phyloP scores from a whole-genome alignment of 2,329 filamentous ascomycete genomes.

The Pseudopithomyces chartarum region DNA sequence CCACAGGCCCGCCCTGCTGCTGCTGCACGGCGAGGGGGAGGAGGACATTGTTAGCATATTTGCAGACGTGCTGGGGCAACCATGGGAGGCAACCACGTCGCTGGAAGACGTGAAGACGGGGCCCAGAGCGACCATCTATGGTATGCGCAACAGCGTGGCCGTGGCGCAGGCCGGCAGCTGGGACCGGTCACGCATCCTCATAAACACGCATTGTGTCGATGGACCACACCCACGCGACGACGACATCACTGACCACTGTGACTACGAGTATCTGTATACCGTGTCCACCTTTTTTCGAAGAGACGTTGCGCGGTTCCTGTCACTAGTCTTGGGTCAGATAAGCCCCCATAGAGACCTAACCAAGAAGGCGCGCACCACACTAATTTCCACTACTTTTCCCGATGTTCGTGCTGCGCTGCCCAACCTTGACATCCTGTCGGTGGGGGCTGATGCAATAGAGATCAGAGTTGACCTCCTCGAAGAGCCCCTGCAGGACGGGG shows the following conservation, averaged over 20 bases:
- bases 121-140: slow-evolving; percentile 70
- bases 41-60: slow-evolving; percentile 76
- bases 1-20: slow-evolving; percentile 47
- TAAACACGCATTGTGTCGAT: slow-evolving; percentile 78
- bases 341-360: slow-evolving; percentile 77
- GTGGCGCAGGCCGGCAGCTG: slow-evolving; percentile 63
- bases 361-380: slow-evolving; percentile 78
- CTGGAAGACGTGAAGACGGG: slow-evolving; percentile 60
- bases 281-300: slow-evolving; percentile 72
- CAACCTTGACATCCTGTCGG: slow-evolving; percentile 84
- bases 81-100: slow-evolving; percentile 63
- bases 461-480: slow-evolving; percentile 81
- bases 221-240: slow-evolving; percentile 65
- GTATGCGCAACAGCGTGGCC: slow-evolving; percentile 64
- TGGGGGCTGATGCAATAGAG: slow-evolving; percentile 85
- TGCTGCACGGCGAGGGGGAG: slow-evolving; percentile 73
- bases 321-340: slow-evolving; percentile 78
- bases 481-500: slow-evolving; percentile 68
- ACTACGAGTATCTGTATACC: slow-evolving; percentile 88
- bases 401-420: slow-evolving; percentile 82
- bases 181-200: slow-evolving; percentile 65
- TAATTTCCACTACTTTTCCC: slow-evolving; percentile 87
- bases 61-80: slow-evolving; percentile 79
- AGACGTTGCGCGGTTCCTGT: slow-evolving; percentile 78
- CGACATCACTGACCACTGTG: slow-evolving; percentile 69